These are phyloP conservation scores for Gleditsia sinensis DNA, from an alignment of 306 rosid species.

Conservation along the genomic window DNA sequence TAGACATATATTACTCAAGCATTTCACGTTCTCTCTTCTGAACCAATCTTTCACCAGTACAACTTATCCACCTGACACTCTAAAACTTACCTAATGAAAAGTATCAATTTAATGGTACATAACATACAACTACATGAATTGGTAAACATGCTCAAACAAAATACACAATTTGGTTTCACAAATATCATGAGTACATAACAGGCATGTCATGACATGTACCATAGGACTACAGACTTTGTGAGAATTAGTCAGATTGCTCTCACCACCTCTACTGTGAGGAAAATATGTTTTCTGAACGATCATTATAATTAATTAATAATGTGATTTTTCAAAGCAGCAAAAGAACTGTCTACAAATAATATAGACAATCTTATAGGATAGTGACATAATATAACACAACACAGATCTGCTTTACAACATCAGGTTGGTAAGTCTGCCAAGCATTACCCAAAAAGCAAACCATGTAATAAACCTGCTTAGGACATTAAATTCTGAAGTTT, in stretches of 20 bases:
- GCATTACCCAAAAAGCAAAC: constrained; percentile 10
- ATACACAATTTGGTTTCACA: constrained; percentile 7
- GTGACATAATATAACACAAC: neutral
- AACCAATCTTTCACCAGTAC: neutral
- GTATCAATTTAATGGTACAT: neutral
- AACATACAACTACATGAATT: neutral
- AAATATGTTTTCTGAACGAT: neutral
- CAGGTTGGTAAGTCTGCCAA: neutral
- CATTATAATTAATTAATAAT: neutral
- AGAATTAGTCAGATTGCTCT: neutral
- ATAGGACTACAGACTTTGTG: neutral
- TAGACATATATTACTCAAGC: neutral
- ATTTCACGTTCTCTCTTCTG: neutral
- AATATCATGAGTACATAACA: neutral
- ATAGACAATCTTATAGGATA: neutral
- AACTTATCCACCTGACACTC: neutral
- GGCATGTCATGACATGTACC: neutral
- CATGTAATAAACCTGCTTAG: neutral
- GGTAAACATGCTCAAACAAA: constrained; percentile 4
- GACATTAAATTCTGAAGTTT: constrained; percentile 21
- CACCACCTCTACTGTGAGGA: neutral
- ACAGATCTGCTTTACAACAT: constrained; percentile 15
- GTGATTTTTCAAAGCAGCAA: neutral
- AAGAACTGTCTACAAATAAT: constrained; percentile 6
- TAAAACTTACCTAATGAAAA: neutral